These are phyloP conservation scores for Vitis cinerea DNA, from an alignment of 164 flowering plant species.

Conservation along the genomic window DNA sequence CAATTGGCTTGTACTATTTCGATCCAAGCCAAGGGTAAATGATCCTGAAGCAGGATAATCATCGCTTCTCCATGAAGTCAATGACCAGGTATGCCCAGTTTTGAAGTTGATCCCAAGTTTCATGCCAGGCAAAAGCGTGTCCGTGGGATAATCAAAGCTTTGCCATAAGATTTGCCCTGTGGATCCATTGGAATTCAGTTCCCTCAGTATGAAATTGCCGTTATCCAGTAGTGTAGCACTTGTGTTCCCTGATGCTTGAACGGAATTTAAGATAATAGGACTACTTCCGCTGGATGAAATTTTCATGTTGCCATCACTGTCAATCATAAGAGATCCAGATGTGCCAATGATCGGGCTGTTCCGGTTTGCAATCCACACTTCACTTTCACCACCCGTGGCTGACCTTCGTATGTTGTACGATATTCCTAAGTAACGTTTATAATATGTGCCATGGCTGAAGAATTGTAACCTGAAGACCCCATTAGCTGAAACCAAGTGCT, in stretches of 20 bases:
- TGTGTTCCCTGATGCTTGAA: not conserved
- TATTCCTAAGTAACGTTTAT: constrained; percentile 2
- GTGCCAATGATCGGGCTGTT: constrained; percentile 5
- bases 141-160: constrained; percentile 38
- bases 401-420: too few species aligned
- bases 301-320: constrained; percentile 5
- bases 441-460: not conserved
- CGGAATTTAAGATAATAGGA: not conserved
- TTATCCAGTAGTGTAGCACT: constrained; percentile 18
- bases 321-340: constrained; percentile 8
- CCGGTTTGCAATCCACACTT: constrained; percentile 21
- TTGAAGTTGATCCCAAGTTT: constrained; percentile 23
- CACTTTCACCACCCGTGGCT: too few species aligned
- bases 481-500: constrained; percentile 5
- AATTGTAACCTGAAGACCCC: constrained; percentile 2
- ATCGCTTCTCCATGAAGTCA: constrained; percentile 25
- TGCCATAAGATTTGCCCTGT: constrained; percentile 25
- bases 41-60: constrained; percentile 22
- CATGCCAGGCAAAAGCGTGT: constrained; percentile 37
- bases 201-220: constrained; percentile 34
- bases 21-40: constrained; percentile 22
- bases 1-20: constrained; percentile 12
- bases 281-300: not conserved
- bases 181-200: constrained; percentile 19
- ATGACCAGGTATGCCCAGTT: constrained; percentile 18